A percentile compares a stretch with the other conserved stretches of the same genome.
phyloP scores from a whole-genome alignment of 495 filamentous ascomycete genomes.

The Oleoguttula mirabilis region DNA sequence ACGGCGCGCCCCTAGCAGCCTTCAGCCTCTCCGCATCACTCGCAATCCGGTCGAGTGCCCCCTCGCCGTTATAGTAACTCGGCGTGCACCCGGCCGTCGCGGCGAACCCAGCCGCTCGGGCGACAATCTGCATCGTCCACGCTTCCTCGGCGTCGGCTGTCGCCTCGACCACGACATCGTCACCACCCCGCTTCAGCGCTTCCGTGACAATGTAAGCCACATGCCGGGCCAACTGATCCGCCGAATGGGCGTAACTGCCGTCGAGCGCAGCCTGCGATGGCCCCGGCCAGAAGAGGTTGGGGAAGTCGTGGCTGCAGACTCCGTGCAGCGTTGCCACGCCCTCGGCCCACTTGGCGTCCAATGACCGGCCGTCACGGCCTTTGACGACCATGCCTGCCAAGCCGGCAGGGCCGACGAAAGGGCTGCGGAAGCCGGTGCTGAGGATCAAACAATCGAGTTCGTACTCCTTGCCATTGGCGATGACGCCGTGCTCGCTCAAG shows the following conservation, averaged over 20 bases:
- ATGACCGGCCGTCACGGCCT: constrained; percentile 32
- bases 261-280: constrained; percentile 29
- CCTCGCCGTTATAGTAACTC: constrained; percentile 43
- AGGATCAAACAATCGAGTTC: constrained; percentile 37
- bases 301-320: constrained; percentile 34
- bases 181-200: constrained; percentile 25
- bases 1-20: constrained; percentile 16
- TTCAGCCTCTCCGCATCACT: constrained; percentile 22
- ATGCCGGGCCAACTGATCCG: constrained; percentile 33
- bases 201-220: constrained; percentile 36
- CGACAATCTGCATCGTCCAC: constrained; percentile 36
- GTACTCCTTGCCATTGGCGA: constrained; percentile 31
- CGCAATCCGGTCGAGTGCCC: constrained; percentile 21
- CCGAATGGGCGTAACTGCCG: constrained; percentile 19
- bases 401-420: constrained; percentile 27
- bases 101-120: constrained; percentile 30
- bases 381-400: constrained; percentile 31
- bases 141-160: constrained; percentile 34
- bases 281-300: constrained; percentile 42
- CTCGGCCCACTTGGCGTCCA: constrained; percentile 33
- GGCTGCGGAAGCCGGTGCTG: constrained; percentile 37
- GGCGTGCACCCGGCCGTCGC: constrained; percentile 42
- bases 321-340: constrained; percentile 38
- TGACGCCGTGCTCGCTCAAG: constrained; percentile 30
- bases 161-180: constrained; percentile 31